Percentiles rank a stretch among this genome's conserved stretches.
Conservation (phyloP, 129 eudicot genomes). For the Centrapalus pauciflorus region DNA sequence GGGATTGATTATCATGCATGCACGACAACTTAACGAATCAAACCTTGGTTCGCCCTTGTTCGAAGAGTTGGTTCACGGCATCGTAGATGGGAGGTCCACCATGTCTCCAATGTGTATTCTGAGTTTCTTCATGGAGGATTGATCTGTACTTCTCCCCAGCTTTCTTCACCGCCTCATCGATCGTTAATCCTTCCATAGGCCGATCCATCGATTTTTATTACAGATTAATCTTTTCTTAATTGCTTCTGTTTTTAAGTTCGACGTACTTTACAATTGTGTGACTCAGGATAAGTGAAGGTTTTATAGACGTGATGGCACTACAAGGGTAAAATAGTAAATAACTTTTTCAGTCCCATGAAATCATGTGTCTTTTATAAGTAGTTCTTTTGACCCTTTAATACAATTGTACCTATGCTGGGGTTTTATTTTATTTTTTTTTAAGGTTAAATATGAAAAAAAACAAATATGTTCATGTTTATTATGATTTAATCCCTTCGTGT, state of each 20-base stretch:
- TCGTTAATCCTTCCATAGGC: slow-evolving; percentile 21
- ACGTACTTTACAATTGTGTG: not conserved
- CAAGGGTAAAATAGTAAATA: not conserved
- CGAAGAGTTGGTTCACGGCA: slow-evolving; percentile 59
- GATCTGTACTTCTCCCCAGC: slow-evolving; percentile 59
- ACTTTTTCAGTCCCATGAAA: not conserved
- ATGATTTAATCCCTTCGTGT: too few relatives aligned
- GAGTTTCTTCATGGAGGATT: slow-evolving; percentile 54
- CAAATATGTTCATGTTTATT: too few relatives aligned
- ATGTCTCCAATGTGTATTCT: slow-evolving; percentile 65
- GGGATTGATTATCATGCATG: too few relatives aligned
- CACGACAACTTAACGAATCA: not conserved
- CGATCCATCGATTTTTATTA: too few relatives aligned
- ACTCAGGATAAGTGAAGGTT: not conserved
- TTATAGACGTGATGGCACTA: slow-evolving; percentile 15
- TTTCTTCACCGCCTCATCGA: slow-evolving; percentile 12
- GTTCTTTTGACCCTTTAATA: not conserved
- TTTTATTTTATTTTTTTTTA: too few relatives aligned
- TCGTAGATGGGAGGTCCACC: slow-evolving; percentile 75
- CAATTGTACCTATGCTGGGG: not conserved
- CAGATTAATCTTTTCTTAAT: not conserved
- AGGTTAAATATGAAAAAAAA: not conserved
- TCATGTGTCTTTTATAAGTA: not conserved
- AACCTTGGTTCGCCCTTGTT: slow-evolving; percentile 77
- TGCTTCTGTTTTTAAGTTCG: not conserved